Percentiles rank a stretch among this genome's conserved stretches.
Conservation (phyloP, 352 stramenopile genomes). For the Saprolegnia parasitica region DNA sequence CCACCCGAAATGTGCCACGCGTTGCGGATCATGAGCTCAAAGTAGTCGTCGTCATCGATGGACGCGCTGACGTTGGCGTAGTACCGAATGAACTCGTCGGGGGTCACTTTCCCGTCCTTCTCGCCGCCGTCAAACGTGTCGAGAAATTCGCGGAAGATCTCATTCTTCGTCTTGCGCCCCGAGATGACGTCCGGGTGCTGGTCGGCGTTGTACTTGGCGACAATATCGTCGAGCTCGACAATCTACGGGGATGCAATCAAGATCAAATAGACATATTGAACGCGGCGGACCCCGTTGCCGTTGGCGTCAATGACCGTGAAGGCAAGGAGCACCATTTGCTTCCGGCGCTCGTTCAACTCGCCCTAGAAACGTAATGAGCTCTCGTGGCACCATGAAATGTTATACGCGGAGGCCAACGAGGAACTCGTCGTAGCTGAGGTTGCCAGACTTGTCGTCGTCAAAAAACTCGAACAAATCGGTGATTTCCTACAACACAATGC, state of each 20-base stretch:
- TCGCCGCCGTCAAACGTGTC: conserved; percentile 85
- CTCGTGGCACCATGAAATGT: background rate
- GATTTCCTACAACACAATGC: conserved; percentile 37
- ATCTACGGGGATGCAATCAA: conserved; percentile 25
- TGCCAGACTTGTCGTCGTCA: conserved; percentile 71
- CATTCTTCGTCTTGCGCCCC: conserved; percentile 59
- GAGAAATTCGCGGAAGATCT: conserved; percentile 78
- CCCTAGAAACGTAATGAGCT: conserved; percentile 35
- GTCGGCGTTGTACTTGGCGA: conserved; percentile 68
- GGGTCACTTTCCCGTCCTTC: conserved; percentile 81
- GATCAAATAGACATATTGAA: background rate
- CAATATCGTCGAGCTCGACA: conserved; percentile 74
- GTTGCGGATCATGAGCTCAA: conserved; percentile 90
- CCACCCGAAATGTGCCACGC: conserved; percentile 82
- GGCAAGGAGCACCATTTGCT: conserved; percentile 63
- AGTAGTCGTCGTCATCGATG: conserved; percentile 90
- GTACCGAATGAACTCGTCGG: conserved; percentile 85
- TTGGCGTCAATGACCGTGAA: conserved; percentile 77
- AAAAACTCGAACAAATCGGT: conserved; percentile 80
- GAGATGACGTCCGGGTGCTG: conserved; percentile 82
- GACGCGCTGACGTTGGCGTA: conserved; percentile 86
- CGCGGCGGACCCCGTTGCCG: conserved; percentile 37
- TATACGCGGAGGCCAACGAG: conserved; percentile 55
- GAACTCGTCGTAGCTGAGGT: conserved; percentile 84
- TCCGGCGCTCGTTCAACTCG: conserved; percentile 67